Evolutionary conservation across 768 basidiomycete species (phyloP), one percentile per base, ranked within the genome.

Genomic region (Galerina marginata): DNA sequence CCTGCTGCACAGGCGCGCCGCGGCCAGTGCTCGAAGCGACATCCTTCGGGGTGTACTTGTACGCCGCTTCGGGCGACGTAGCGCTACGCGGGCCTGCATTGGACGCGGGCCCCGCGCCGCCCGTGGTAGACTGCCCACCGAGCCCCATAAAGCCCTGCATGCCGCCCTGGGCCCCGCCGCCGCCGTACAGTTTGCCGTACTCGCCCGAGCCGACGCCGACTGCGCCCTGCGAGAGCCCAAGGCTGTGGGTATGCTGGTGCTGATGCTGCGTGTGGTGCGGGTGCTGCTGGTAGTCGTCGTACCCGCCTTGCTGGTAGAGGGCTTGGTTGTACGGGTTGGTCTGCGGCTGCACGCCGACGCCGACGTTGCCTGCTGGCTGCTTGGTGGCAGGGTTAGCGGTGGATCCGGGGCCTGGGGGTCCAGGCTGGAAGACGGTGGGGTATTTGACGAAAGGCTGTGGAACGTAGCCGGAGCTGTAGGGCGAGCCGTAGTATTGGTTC

Each of bases 361-460:
- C 82, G 20, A 81, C 81, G 55, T 82, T 79, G 50, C 77, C 80
- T 40, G 83, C 84, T 14, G 85, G 84, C 67, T 90, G 89, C 69
- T 90, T 89, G n/a, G 81, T 75, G 4, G 83, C 84, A 1, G 88
- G 87, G 56, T 86, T 87, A 0, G 87, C 84, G 5, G 83, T 86
- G 14, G 84, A 83, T 3, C 83, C 85, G 14, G 89, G 89, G 0
- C 86, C 86, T 20, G 89, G 88, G 14, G 88, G 88, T 9, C 85
- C 87, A 36, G 86, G 82, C 66, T 88, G 87, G 79, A 89, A 92
- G 75, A 92, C 86, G 33, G 89, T 73, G 2, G 90, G 89, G 69
- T 92, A 92, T 74, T 92, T 90, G 70, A 88, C 86, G 69, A 87
- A 90, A 3, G 86, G 86, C 67, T 89, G 87, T 6, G 90, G 87